Conservation (phyloP, 345 rosid species). For the Populus davidiana region DNA sequence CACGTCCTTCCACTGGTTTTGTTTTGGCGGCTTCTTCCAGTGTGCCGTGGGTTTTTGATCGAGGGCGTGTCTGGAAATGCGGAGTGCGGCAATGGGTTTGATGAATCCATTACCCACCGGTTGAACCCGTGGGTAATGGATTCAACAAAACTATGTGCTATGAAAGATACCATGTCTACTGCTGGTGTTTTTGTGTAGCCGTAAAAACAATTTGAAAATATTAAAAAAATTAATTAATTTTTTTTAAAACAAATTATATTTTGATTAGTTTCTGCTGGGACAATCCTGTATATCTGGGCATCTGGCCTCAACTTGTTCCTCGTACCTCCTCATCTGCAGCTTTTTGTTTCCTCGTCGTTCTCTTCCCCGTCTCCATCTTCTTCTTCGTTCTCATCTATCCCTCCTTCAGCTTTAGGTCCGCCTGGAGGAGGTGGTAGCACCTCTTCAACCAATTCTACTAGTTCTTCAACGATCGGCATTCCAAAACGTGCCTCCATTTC, state of each 20-base stretch:
- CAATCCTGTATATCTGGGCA: background rate
- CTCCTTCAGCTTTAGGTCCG: background rate
- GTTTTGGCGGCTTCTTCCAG: too few relatives aligned
- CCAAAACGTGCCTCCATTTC: background rate
- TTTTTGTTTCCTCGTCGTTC: background rate
- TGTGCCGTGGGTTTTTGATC: too few relatives aligned
- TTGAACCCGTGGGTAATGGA: too few relatives aligned
- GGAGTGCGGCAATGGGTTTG: too few relatives aligned
- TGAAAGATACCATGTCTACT: too few relatives aligned
- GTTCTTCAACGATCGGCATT: background rate
- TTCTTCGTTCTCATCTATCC: background rate
- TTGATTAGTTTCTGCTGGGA: background rate
- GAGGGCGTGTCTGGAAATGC: too few relatives aligned
- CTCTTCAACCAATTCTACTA: background rate
- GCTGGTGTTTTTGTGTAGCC: too few relatives aligned
- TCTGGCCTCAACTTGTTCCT: background rate
- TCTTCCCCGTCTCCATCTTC: background rate
- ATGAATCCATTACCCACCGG: too few relatives aligned
- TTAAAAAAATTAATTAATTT: too few relatives aligned
- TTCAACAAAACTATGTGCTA: too few relatives aligned
- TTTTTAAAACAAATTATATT: background rate
- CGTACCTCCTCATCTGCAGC: background rate
- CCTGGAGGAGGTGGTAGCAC: slow-evolving; percentile 11
- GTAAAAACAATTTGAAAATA: too few relatives aligned
- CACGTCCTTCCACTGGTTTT: too few relatives aligned